Percentiles rank a stretch among this genome's conserved stretches.
phyloP scores from a whole-genome alignment of 176 grass and related monocot species.

The Areca catechu region DNA sequence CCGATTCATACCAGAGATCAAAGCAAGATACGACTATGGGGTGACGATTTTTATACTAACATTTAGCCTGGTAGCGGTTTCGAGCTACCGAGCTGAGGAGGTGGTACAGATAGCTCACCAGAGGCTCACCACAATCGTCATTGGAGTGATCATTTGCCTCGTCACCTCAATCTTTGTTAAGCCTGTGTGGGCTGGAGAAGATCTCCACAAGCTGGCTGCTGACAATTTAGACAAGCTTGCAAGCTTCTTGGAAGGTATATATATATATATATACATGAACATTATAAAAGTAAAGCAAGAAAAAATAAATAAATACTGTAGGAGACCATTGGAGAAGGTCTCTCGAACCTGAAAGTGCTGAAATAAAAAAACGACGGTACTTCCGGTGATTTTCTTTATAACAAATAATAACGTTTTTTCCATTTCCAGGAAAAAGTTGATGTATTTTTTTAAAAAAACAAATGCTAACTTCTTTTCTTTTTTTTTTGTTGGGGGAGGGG shows the following conservation, averaged over 20 bases:
- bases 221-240: conserved; percentile 68
- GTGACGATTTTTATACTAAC: conserved; percentile 94
- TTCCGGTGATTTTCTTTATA: too few species aligned
- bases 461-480: too few species aligned
- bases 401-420: too few species aligned
- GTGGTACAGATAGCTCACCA: conserved; percentile 70
- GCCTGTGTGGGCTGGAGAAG: conserved; percentile 87
- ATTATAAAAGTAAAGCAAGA: too few species aligned
- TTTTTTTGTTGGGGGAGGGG: too few species aligned
- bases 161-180: conserved; percentile 51
- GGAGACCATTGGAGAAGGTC: too few species aligned
- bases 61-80: conserved; percentile 90
- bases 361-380: too few species aligned
- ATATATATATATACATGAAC: neutral
- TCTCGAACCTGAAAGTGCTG: too few species aligned
- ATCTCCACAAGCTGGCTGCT: conserved; percentile 56
- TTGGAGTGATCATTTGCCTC: conserved; percentile 72
- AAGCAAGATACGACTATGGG: conserved; percentile 85
- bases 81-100: conserved; percentile 79
- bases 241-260: conserved; percentile 55
- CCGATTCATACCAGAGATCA: conserved; percentile 92
- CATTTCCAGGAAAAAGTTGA: too few species aligned
- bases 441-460: too few species aligned
- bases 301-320: too few species aligned
- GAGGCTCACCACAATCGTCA: conserved; percentile 58